Evolutionary conservation across 139 green algal species (phyloP).

Genomic region (Chara braunii): DNA sequence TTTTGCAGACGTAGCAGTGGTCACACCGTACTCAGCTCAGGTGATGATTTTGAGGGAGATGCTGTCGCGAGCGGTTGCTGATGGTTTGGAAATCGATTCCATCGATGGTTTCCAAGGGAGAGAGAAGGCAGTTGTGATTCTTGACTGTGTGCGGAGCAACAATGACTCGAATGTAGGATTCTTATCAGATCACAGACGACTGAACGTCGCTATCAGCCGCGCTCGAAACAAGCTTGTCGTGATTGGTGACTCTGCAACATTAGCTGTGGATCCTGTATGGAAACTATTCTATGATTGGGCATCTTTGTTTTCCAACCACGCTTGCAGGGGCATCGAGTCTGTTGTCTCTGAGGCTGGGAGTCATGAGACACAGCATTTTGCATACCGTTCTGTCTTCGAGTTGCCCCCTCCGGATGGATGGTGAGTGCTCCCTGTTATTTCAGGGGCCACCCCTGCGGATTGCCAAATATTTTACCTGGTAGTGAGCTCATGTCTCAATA

Average conservation of each 20-base stretch:
- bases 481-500: too few relatives aligned
- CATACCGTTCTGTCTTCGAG: slow-evolving; percentile 26
- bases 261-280: slow-evolving; percentile 26
- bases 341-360: not conserved
- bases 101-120: slow-evolving; percentile 35
- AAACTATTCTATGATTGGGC: slow-evolving; percentile 26
- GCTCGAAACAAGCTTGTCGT: slow-evolving; percentile 41
- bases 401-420: slow-evolving; percentile 6
- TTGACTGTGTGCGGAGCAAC: slow-evolving; percentile 33
- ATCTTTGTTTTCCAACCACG: not conserved
- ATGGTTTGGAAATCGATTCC: slow-evolving; percentile 26
- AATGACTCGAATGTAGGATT: slow-evolving; percentile 17
- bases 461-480: too few relatives aligned
- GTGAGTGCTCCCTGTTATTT: too few relatives aligned
- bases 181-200: slow-evolving; percentile 28
- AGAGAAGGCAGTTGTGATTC: slow-evolving; percentile 21
- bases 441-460: too few relatives aligned
- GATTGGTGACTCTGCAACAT: slow-evolving; percentile 36
- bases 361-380: not conserved
- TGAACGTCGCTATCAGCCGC: slow-evolving; percentile 47
- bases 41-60: slow-evolving; percentile 18
- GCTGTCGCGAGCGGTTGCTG: not conserved
- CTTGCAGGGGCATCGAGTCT: too few relatives aligned
- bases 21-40: slow-evolving; percentile 31
- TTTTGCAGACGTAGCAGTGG: slow-evolving; percentile 14